Evolutionary conservation across 441 rosid species (phyloP).

Genomic region (Croton setiger): DNA sequence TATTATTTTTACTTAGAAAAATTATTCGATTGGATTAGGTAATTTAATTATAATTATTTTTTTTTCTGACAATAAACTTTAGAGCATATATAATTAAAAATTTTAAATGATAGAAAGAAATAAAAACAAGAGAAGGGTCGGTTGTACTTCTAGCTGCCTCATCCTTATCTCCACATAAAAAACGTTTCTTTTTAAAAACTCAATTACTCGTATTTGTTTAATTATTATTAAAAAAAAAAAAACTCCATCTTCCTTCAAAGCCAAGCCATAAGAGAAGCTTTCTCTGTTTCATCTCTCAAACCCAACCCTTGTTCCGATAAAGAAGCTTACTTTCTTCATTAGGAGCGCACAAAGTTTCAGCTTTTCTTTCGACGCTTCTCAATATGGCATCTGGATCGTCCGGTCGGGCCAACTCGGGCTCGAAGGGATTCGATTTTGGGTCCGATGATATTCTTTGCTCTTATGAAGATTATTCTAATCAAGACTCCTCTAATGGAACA

Average conservation of each 20-base stretch:
- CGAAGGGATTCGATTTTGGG: conserved; percentile 83
- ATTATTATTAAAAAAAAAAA: neutral
- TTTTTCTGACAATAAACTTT: too few species aligned
- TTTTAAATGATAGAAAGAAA: neutral
- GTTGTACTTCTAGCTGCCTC: neutral
- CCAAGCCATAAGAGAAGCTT: conserved; percentile 9
- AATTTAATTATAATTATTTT: too few species aligned
- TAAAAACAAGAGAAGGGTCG: neutral
- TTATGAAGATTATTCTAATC: conserved; percentile 66
- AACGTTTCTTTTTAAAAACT: conserved; percentile 6
- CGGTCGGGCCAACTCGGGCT: conserved; percentile 57
- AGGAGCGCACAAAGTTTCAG: neutral
- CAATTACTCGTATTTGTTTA: too few species aligned
- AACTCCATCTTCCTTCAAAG: conserved; percentile 15
- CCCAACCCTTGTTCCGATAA: neutral
- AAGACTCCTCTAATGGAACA: conserved; percentile 60
- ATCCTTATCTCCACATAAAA: conserved; percentile 16
- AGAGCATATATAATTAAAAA: neutral
- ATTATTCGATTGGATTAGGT: too few species aligned
- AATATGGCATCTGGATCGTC: conserved; percentile 83
- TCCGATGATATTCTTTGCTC: conserved; percentile 96
- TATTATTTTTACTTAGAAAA: too few species aligned
- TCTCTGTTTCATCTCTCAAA: neutral
- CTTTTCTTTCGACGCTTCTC: conserved; percentile 5
- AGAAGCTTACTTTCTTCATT: neutral